A percentile compares a stretch with the other conserved stretches of the same genome.
Conservation (phyloP, 2,329 filamentous ascomycete genomes). For the Calonectria hongkongensis region DNA sequence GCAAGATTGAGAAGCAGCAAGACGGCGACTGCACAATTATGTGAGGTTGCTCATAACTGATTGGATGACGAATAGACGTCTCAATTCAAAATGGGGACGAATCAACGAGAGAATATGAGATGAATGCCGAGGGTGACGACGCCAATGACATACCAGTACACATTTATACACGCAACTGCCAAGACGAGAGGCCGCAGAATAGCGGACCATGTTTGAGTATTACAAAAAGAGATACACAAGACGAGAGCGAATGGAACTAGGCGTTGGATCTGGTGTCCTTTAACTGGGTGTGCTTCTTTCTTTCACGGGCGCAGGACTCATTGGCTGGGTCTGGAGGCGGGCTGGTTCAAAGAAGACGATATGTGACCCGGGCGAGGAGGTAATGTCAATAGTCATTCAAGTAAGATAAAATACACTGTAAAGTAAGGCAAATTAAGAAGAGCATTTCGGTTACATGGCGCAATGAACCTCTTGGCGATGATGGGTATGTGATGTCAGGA, state of each 20-base stretch:
- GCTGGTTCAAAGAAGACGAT: constrained; percentile 6
- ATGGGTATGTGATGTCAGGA: no score
- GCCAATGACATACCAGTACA: constrained; percentile 19
- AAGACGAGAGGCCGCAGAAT: constrained; percentile 11
- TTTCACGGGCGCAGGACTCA: constrained; percentile 16
- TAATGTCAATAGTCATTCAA: constrained; percentile 23
- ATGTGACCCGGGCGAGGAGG: constrained; percentile 13
- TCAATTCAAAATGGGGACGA: constrained; percentile 18
- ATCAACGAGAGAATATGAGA: constrained; percentile 23
- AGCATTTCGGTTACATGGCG: background rate
- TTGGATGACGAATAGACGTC: background rate
- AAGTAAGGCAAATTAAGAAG: background rate
- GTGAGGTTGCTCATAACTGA: constrained; percentile 67
- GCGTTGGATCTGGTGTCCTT: constrained; percentile 42
- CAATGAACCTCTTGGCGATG: no score
- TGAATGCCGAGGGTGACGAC: constrained; percentile 20
- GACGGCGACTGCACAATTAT: constrained; percentile 92
- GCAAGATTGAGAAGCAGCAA: constrained; percentile 87
- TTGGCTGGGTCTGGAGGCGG: constrained; percentile 11
- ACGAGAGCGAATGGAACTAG: constrained; percentile 25
- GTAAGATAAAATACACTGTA: background rate
- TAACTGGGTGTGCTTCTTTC: constrained; percentile 23
- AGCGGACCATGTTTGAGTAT: constrained; percentile 29
- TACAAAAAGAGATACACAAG: constrained; percentile 23
- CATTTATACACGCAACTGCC: constrained; percentile 21